Evolutionary conservation across 495 filamentous ascomycete species (phyloP), one percentile per base, ranked within the genome.

Genomic region (Hypomontagnella submonticulosa): DNA sequence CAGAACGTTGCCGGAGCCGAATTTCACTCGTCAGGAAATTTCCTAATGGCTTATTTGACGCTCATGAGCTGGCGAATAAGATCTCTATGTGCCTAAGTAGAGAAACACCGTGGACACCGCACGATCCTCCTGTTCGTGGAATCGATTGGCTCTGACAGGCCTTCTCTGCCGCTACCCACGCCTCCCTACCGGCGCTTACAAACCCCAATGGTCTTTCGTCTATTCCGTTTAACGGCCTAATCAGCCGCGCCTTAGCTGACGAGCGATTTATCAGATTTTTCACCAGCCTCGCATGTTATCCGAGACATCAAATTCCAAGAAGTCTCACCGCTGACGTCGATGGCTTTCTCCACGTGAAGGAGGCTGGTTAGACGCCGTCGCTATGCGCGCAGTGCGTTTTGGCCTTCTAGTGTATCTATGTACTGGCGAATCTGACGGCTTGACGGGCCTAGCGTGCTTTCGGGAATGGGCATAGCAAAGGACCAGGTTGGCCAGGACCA

Each of bases 161-260:
- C n/a, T 63, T 42, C 37, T 37, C 38, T 36, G 16, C 43, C 19
- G 20, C 44, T 18, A n/a, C 19, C n/a, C 49, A 34, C 27, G 55
- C 33, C 36, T 36, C 50, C 15, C 12, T 33, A n/a, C 33, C 38
- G 40, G 66, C 66, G 66, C 66, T 63, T 69, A 64, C 52, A 57
- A 57, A 60, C 7, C 37, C 23, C 48, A 50, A 46, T 52, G 32
- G 36, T n/a, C 32, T 12, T 27, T 33, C 41, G 20, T 20, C n/a
- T 40, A 43, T 8, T 34, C 34, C 46, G 6, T 20, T 43, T 23
- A 16, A 42, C 42, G 27, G 48, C 40, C 38, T 32, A 38, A 27
- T 67, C 64, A 67, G 64, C 64, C 64, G 64, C 64, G 64, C 48
- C 64, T 63, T 57, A 16, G 46, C 48, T 57, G 16, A 53, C 46